These are phyloP conservation scores for Claviceps digitariae DNA, from an alignment of 2,329 filamentous ascomycete genomes.

Conservation along the genomic window DNA sequence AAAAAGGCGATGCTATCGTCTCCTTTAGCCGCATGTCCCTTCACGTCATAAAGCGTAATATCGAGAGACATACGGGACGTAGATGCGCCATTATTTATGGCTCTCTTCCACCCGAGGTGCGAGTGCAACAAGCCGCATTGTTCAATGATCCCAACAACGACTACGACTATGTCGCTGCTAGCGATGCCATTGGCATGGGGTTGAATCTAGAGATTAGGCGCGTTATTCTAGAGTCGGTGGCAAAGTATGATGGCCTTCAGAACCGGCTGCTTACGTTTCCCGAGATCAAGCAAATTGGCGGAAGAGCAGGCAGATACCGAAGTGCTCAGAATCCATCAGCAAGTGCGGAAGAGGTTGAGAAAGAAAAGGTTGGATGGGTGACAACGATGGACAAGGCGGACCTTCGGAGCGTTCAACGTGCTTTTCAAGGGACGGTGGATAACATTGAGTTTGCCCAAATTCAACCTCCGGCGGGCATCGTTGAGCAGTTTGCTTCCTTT, in stretches of 20 bases:
- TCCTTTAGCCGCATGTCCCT: constrained; percentile 73
- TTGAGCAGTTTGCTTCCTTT: constrained; percentile 67
- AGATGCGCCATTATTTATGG: constrained; percentile 92
- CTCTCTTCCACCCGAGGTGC: constrained; percentile 78
- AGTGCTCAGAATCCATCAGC: constrained; percentile 33
- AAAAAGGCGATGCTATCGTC: constrained; percentile 86
- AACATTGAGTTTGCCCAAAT: constrained; percentile 61
- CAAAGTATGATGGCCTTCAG: constrained; percentile 54
- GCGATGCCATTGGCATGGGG: constrained; percentile 95
- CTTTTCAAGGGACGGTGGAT: constrained; percentile 49
- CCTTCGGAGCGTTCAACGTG: constrained; percentile 44
- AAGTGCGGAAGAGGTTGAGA: constrained; percentile 11
- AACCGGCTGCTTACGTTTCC: constrained; percentile 50
- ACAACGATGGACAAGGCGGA: constrained; percentile 66
- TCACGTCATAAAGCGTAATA: constrained; percentile 62
- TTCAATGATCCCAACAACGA: constrained; percentile 96
- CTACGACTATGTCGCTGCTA: constrained; percentile 88
- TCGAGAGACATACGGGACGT: constrained; percentile 62
- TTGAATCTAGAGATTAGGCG: constrained; percentile 86
- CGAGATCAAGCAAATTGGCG: constrained; percentile 89
- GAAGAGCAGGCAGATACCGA: constrained; percentile 76
- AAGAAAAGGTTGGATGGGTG: constrained; percentile 53
- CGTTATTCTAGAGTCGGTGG: constrained; percentile 68
- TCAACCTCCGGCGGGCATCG: constrained; percentile 53
- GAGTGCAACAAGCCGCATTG: constrained; percentile 76